These are phyloP conservation scores for Asclepias syriaca DNA, from an alignment of 257 asterid species.

Conservation along the genomic window DNA sequence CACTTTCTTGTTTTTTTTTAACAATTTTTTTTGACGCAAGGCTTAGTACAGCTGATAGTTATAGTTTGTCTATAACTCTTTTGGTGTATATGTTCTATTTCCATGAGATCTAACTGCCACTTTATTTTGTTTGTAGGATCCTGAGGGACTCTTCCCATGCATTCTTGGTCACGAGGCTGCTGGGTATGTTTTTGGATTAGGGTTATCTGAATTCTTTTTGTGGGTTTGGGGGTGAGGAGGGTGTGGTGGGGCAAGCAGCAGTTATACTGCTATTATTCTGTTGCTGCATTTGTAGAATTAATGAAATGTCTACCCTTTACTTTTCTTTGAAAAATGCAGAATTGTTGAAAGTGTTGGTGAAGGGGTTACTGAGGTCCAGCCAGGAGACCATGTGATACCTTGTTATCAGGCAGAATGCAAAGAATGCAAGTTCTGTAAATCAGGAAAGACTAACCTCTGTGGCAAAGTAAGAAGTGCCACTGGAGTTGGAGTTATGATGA, in stretches of 20 bases:
- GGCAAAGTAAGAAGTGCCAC: conserved; percentile 95
- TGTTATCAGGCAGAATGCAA: conserved; percentile 98
- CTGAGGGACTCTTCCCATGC: conserved; percentile 99
- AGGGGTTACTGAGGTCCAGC: conserved; percentile 85
- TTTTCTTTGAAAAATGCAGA: conserved; percentile 27
- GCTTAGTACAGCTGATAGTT: not conserved
- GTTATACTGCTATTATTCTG: not conserved
- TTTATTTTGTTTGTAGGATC: conserved; percentile 63
- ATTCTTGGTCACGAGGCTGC: conserved; percentile 99
- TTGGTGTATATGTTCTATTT: not conserved
- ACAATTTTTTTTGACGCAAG: not conserved
- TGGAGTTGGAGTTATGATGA: conserved; percentile 97
- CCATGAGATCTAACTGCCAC: conserved; percentile 10
- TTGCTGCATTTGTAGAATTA: not conserved
- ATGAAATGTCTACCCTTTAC: not conserved
- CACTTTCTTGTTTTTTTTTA: not conserved
- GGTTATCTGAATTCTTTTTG: not conserved
- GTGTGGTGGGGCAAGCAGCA: not conserved
- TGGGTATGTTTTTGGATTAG: conserved; percentile 43
- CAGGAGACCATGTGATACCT: conserved; percentile 98
- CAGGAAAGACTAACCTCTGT: conserved; percentile 93
- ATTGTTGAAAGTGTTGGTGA: conserved; percentile 93
- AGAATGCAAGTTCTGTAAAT: conserved; percentile 95
- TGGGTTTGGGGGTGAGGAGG: not conserved
- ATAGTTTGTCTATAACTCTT: not conserved